Conservation (phyloP, 2,329 filamentous ascomycete species). For the Colletotrichum magnum region DNA sequence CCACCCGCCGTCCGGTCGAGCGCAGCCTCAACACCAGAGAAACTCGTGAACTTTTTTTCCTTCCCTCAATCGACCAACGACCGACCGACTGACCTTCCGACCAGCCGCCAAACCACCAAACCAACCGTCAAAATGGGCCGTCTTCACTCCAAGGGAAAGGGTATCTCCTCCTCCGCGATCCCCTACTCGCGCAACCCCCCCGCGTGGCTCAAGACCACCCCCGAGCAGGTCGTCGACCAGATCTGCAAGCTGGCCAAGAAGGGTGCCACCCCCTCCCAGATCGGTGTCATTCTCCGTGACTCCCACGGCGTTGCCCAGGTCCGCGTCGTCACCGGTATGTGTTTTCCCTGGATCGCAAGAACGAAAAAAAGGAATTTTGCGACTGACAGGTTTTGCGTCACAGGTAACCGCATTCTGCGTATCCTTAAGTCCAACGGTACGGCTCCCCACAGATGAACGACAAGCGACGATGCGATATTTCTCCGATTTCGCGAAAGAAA, state of each 20-base stretch:
- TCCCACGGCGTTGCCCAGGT: conserved; percentile 98
- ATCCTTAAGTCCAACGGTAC: conserved; percentile 98
- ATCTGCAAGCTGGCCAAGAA: conserved; percentile 99
- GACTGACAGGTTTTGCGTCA: conserved; percentile 53
- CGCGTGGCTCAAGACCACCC: conserved; percentile 98
- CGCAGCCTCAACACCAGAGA: conserved; percentile 26
- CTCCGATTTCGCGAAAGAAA: not conserved
- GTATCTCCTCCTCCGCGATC: conserved; percentile 94
- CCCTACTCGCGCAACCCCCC: conserved; percentile 96
- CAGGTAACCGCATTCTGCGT: conserved; percentile 99
- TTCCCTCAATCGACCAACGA: conserved; percentile 16
- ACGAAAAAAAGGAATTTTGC: conserved; percentile 32
- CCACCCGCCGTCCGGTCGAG: conserved; percentile 45
- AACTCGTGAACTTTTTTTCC: conserved; percentile 40
- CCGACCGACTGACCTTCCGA: conserved; percentile 14
- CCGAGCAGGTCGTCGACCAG: conserved; percentile 98
- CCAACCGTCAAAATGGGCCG: conserved; percentile 83
- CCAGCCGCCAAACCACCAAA: conserved; percentile 42
- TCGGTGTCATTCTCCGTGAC: conserved; percentile 98
- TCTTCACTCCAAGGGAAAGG: conserved; percentile 99
- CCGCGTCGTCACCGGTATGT: conserved; percentile 94
- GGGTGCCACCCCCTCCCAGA: conserved; percentile 98
- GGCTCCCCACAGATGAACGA: conserved; percentile 60
- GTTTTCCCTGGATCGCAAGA: conserved; percentile 12
- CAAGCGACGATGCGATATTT: conserved; percentile 31